These are phyloP conservation scores for Hericium alpestre DNA, from an alignment of 768 basidiomycete species.

Conservation along the genomic window DNA sequence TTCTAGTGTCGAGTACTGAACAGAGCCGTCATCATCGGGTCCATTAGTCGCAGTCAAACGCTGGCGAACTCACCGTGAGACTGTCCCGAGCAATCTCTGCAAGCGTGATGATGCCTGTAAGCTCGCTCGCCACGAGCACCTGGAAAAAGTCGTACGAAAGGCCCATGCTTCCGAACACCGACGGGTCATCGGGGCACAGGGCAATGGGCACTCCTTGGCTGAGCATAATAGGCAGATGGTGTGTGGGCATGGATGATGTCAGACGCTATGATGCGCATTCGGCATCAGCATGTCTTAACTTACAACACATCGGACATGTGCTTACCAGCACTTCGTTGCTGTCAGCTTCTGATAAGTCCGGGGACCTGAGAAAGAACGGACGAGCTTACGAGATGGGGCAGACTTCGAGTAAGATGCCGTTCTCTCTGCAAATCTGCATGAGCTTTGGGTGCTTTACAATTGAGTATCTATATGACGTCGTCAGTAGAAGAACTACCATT, in stretches of 20 bases:
- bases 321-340: conserved; percentile 67
- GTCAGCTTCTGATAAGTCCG: not conserved
- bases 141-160: conserved; percentile 74
- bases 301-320: not conserved
- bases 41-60: not conserved
- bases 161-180: conserved; percentile 70
- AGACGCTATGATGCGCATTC: conserved; percentile 36
- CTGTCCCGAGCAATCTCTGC: conserved; percentile 58
- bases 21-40: not conserved
- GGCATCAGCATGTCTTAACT: not conserved
- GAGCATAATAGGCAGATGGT: conserved; percentile 60
- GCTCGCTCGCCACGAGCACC: conserved; percentile 60
- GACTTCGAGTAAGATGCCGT: conserved; percentile 57
- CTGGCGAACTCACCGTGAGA: conserved; percentile 32
- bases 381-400: conserved; percentile 69
- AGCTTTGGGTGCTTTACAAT: conserved; percentile 69
- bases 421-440: conserved; percentile 55
- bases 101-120: conserved; percentile 53
- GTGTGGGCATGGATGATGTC: conserved; percentile 72
- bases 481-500: not conserved
- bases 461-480: conserved; percentile 40
- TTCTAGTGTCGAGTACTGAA: conserved; percentile 6
- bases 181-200: conserved; percentile 66
- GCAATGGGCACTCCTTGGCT: conserved; percentile 67
- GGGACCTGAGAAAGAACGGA: not conserved